phyloP scores from a whole-genome alignment of 116 monocot genomes.

The Thalassia testudinum region DNA sequence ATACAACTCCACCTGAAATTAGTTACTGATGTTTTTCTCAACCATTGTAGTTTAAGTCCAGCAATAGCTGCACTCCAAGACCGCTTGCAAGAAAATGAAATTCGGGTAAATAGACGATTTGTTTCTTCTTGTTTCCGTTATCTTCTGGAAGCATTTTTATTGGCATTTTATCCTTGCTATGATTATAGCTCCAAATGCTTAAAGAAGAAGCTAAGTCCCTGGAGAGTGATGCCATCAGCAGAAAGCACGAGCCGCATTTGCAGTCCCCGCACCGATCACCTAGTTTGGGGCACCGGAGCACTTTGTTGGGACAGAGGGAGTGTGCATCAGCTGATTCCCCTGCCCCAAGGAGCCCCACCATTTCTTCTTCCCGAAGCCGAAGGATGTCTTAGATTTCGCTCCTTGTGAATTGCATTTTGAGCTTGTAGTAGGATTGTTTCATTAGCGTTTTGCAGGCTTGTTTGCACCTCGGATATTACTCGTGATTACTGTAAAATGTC shows the following conservation, averaged over 20 bases:
- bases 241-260: conserved; percentile 6
- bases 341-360: no score
- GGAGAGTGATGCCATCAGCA: conserved; percentile 17
- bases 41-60: conserved; percentile 61
- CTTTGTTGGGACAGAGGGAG: background rate
- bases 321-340: no score
- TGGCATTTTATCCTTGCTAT: background rate
- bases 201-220: conserved; percentile 36
- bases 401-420: no score
- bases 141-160: background rate
- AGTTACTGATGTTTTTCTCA: background rate
- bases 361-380: no score
- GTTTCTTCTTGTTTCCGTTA: background rate
- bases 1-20: no score
- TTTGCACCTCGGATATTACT: no score
- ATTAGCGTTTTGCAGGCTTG: no score
- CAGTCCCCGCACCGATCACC: conserved; percentile 16
- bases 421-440: no score
- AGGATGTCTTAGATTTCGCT: no score
- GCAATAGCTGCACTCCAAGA: conserved; percentile 67
- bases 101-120: conserved; percentile 33
- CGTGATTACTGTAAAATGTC: no score
- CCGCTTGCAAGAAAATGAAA: conserved; percentile 65
- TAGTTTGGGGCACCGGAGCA: conserved; percentile 1
- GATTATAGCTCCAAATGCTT: conserved; percentile 28